Percentiles rank a stretch among this genome's conserved stretches.
Evolutionary conservation across 441 rosid genomes (phyloP).

Genomic region (Euphorbia celastroides): DNA sequence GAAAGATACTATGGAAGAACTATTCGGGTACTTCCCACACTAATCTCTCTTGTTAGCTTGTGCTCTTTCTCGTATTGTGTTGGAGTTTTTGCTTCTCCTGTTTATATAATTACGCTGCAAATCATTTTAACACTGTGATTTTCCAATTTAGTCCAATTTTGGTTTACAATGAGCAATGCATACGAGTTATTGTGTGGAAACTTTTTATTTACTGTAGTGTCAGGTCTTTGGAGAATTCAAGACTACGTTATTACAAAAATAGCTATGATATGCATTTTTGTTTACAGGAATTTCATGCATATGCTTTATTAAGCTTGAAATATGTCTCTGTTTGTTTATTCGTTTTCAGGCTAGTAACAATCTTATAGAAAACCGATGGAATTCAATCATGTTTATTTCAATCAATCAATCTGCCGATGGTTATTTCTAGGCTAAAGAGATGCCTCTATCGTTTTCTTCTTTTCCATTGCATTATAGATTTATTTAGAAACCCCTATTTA

Average conservation of each 20-base stretch:
- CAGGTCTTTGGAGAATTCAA: too few species aligned
- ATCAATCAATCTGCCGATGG: background rate
- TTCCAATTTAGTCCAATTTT: too few species aligned
- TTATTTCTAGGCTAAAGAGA: background rate
- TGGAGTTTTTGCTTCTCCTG: background rate
- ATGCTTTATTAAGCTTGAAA: too few species aligned
- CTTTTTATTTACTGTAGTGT: too few species aligned
- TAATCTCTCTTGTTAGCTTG: background rate
- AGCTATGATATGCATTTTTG: too few species aligned
- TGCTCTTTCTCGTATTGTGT: background rate
- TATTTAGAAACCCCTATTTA: background rate
- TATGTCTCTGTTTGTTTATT: background rate
- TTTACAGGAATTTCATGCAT: too few species aligned
- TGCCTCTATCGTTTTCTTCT: too few species aligned
- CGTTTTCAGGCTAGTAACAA: background rate
- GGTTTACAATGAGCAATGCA: background rate
- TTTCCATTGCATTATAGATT: background rate
- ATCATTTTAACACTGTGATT: too few species aligned
- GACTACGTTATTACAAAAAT: too few species aligned
- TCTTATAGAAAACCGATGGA: background rate
- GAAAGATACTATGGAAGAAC: slow-evolving; percentile 48
- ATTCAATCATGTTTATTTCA: background rate
- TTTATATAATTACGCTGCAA: too few species aligned
- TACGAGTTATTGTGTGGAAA: background rate
- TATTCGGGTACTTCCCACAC: slow-evolving; percentile 41